A percentile compares a stretch with the other conserved stretches of the same genome.
phyloP scores from a whole-genome alignment of 164 flowering plant species.

The Malania oleifera region DNA sequence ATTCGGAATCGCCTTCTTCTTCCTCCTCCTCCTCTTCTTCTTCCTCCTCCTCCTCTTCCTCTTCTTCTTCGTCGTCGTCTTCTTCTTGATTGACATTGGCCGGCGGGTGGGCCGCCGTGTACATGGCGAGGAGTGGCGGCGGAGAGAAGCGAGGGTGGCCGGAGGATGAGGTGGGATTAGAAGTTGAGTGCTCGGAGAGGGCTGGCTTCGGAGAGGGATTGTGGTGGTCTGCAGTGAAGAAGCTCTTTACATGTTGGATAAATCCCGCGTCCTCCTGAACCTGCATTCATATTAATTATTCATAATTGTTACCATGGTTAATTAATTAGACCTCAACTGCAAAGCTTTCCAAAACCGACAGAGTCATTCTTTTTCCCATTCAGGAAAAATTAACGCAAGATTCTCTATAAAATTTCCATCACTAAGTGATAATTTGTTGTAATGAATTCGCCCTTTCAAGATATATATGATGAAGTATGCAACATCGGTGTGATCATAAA shows the following conservation, averaged over 20 bases:
- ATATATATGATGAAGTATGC: too few relatives aligned
- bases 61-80: conserved; percentile 22
- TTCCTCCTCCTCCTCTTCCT: conserved; percentile 39
- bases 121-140: conserved; percentile 20
- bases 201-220: conserved; percentile 50
- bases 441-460: too few relatives aligned
- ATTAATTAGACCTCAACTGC: too few relatives aligned
- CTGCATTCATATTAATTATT: too few relatives aligned
- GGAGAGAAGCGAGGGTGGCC: conserved; percentile 35
- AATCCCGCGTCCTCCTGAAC: conserved; percentile 61
- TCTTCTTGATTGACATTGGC: conserved; percentile 11
- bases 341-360: too few relatives aligned
- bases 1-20: conserved; percentile 41
- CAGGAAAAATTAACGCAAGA: too few relatives aligned
- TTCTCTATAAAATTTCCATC: too few relatives aligned
- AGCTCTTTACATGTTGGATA: conserved; percentile 51
- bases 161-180: conserved; percentile 61
- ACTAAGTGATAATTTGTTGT: too few relatives aligned
- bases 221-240: conserved; percentile 48
- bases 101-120: conserved; percentile 23
- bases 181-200: conserved; percentile 88
- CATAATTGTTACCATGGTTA: too few relatives aligned
- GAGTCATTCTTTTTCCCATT: too few relatives aligned
- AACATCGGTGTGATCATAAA: too few relatives aligned
- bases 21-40: conserved; percentile 51